Conservation (phyloP, 129 eudicot genomes). For the Smallanthus sonchifolius region DNA sequence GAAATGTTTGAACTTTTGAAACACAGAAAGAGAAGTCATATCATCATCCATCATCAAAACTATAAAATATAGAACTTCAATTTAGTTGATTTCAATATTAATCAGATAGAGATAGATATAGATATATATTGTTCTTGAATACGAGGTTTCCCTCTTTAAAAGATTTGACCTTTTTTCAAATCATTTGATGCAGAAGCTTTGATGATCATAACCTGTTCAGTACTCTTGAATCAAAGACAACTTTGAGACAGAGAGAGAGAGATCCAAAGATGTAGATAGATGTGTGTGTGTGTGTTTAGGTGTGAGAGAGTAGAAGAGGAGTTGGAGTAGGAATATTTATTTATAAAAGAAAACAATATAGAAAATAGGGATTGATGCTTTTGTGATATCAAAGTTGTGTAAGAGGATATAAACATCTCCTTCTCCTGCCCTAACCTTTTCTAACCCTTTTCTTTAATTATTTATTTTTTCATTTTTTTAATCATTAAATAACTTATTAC, state of each 20-base stretch:
- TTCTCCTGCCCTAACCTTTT: conserved; percentile 16
- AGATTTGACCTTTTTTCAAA: conserved; percentile 70
- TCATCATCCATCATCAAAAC: conserved; percentile 3
- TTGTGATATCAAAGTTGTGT: conserved; percentile 47
- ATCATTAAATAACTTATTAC: not conserved
- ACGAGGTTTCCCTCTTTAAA: not conserved
- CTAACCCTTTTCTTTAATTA: conserved; percentile 4
- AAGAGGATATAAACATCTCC: conserved; percentile 69
- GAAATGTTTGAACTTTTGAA: conserved; percentile 29
- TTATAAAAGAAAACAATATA: not conserved
- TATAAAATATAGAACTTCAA: not conserved
- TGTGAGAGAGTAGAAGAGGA: conserved; percentile 6
- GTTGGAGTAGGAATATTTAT: not conserved
- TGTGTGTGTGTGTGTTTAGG: conserved; percentile 20
- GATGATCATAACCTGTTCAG: conserved; percentile 22
- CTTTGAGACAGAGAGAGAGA: conserved; percentile 36
- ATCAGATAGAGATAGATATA: not conserved
- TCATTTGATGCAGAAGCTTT: conserved; percentile 65
- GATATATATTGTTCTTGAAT: conserved; percentile 1
- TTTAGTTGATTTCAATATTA: not conserved
- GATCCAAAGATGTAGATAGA: conserved; percentile 19
- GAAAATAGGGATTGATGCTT: conserved; percentile 28
- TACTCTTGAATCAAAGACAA: conserved; percentile 16
- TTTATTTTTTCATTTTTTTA: not conserved
- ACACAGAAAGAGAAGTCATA: conserved; percentile 26